These are phyloP conservation scores for Botrytis squamosa DNA, from an alignment of 2,329 filamentous ascomycete genomes.

Conservation along the genomic window DNA sequence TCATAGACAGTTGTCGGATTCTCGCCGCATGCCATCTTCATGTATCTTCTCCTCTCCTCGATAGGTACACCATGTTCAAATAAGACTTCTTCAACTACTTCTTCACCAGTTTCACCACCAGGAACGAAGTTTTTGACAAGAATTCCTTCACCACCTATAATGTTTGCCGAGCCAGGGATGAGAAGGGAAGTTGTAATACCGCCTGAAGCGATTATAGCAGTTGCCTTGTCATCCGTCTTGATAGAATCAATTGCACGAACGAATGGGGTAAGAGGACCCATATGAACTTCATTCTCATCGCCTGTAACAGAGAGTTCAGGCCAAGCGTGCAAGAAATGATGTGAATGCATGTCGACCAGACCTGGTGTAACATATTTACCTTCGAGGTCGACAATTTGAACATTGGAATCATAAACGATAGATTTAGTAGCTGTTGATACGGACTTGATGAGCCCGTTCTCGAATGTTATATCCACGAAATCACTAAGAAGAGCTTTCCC, in stretches of 20 bases:
- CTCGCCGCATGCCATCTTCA: slow-evolving; percentile 50
- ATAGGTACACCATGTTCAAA: slow-evolving; percentile 43
- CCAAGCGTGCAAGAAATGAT: slow-evolving; percentile 42
- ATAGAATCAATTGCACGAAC: slow-evolving; percentile 43
- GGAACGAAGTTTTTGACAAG: slow-evolving; percentile 44
- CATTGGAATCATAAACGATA: slow-evolving; percentile 24
- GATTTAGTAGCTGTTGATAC: slow-evolving; percentile 31
- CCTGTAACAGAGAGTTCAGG: slow-evolving; percentile 38
- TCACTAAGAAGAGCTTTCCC: slow-evolving; percentile 41
- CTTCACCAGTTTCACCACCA: slow-evolving; percentile 41
- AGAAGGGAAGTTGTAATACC: slow-evolving; percentile 49
- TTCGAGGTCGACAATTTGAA: slow-evolving; percentile 37
- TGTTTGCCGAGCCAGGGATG: slow-evolving; percentile 46
- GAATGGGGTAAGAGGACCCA: slow-evolving; percentile 43
- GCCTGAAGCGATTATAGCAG: slow-evolving; percentile 44
- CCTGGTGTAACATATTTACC: slow-evolving; percentile 47
- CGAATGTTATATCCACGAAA: slow-evolving; percentile 43
- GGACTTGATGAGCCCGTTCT: slow-evolving; percentile 42
- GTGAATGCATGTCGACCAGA: slow-evolving; percentile 48
- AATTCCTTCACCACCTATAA: slow-evolving; percentile 47
- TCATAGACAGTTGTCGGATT: slow-evolving; percentile 44
- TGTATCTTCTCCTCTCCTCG: slow-evolving; percentile 41
- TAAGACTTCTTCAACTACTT: slow-evolving; percentile 45
- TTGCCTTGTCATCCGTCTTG: slow-evolving; percentile 45
- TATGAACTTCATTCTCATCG: slow-evolving; percentile 44